phyloP scores from a whole-genome alignment of 495 filamentous ascomycete genomes.

The Tuber aestivum region DNA sequence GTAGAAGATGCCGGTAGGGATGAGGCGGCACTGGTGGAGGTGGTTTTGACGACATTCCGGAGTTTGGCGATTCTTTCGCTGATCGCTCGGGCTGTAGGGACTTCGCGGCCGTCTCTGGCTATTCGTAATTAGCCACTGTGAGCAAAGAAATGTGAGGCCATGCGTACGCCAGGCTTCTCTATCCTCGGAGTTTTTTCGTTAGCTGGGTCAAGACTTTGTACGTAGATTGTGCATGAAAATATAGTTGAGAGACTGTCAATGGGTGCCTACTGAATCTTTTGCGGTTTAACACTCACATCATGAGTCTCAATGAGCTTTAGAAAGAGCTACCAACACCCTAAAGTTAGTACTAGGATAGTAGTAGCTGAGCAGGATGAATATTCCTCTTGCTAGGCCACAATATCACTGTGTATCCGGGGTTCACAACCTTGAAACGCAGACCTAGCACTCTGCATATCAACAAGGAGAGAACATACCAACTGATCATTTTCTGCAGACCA shows the following conservation, averaged over 20 bases:
- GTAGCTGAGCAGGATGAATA: not conserved
- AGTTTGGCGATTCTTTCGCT: conserved; percentile 27
- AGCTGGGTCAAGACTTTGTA: not conserved
- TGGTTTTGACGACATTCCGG: conserved; percentile 7
- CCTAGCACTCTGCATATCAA: not conserved
- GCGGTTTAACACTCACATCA: conserved; percentile 23
- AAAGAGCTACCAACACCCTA: conserved; percentile 17
- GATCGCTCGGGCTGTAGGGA: conserved; percentile 32
- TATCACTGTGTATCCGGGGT: not conserved
- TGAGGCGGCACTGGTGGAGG: not conserved
- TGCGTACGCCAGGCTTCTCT: conserved; percentile 34
- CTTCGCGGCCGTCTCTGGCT: conserved; percentile 25
- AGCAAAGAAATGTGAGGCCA: not conserved
- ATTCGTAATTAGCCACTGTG: conserved; percentile 6
- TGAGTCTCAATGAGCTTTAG: conserved; percentile 34
- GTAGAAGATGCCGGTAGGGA: not conserved
- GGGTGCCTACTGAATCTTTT: conserved; percentile 23
- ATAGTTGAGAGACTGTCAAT: not conserved
- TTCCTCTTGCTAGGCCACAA: not conserved
- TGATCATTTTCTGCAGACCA: conserved; percentile 35
- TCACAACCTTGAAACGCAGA: not conserved
- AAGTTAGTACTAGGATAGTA: not conserved
- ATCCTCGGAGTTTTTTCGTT: not conserved
- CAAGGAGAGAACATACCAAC: conserved; percentile 12
- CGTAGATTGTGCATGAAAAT: not conserved